phyloP scores from a whole-genome alignment of 2,329 filamentous ascomycete genomes.

The Tricladium varicosporioides region DNA sequence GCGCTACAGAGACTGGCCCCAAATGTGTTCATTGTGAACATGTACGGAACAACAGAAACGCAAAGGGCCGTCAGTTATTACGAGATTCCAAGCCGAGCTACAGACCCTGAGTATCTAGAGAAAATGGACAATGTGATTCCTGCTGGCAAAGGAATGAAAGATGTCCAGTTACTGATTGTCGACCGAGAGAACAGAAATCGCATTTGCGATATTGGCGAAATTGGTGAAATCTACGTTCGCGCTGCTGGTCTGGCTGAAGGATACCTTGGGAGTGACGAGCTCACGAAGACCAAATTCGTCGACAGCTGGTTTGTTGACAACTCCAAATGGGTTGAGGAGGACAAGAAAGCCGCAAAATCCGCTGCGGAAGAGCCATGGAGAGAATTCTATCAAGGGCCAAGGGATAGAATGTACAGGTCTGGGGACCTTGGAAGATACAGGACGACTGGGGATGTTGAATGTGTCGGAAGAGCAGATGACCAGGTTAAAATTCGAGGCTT shows the following conservation, averaged over 20 bases:
- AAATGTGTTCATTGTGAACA: constrained; percentile 75
- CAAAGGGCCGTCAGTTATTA: constrained; percentile 80
- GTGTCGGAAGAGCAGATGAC: constrained; percentile 76
- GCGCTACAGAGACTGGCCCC: constrained; percentile 72
- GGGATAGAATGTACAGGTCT: constrained; percentile 83
- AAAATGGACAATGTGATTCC: constrained; percentile 74
- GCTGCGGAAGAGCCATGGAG: constrained; percentile 70
- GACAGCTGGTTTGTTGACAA: constrained; percentile 37
- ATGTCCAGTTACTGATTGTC: constrained; percentile 86
- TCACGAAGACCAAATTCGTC: constrained; percentile 33
- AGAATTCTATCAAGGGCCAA: constrained; percentile 73
- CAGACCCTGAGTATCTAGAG: constrained; percentile 63
- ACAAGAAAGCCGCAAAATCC: constrained; percentile 60
- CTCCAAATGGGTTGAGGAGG: constrained; percentile 33
- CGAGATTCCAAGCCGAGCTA: constrained; percentile 65
- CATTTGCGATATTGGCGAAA: constrained; percentile 76
- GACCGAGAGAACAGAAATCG: constrained; percentile 62
- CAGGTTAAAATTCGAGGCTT: constrained; percentile 97
- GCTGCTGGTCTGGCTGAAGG: constrained; percentile 82
- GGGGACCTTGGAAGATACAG: constrained; percentile 82
- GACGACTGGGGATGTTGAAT: constrained; percentile 67
- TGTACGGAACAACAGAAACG: constrained; percentile 89
- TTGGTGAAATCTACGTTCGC: constrained; percentile 80
- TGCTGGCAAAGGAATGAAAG: constrained; percentile 79
- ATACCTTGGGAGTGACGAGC: constrained; percentile 49